Evolutionary conservation across 192 early-diverging fungal species (phyloP), one percentile per base, ranked within the genome.

Genomic region (Diversispora epigaea): DNA sequence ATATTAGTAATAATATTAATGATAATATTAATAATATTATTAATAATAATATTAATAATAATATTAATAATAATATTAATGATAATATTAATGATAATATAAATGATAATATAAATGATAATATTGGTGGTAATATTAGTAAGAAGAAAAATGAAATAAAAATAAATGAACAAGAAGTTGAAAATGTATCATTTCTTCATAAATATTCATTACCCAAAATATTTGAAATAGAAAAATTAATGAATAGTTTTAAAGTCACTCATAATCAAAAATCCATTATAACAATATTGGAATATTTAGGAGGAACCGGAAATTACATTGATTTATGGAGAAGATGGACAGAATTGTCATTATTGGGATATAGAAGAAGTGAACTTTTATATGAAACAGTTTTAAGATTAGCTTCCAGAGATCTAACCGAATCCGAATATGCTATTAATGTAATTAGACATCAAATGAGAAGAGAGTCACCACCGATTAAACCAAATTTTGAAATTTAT

Each of bases 361-460:
- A 49, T 46, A 17, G 40, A 21, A 41, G 66, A 19, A 68, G 47
- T 47, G 22, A 21, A 25, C n/a, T 25, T n/a, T 68, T 68, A 46
- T 68, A 68, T 45, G 44, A 68, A 68, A 50, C 25, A 39, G 17
- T 68, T 21, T 46, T 68, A 17, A 50, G 40, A 68, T 21, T 39
- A 46, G 17, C 66, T 22, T 46, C 66, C 9, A 21, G 47, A 19
- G 40, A 68, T 11, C 4, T 25, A 49, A 41, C 6, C 6, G 66
- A 68, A 68, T 46, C 66, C 19, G 11, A 15, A n/a, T 68, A 68
- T 50, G 41, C 43, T 46, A n/a, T 68, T 4, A 45, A 68, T 11
- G 66, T 68, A 47, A 8, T 68, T 46, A 46, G 66, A 68, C 47
- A 68, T 50, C 66, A 68, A 22, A 68, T 68, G 66, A 40, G 12